These are phyloP conservation scores for Paecilomyces fulvus DNA, from an alignment of 2,329 filamentous ascomycete genomes.

Conservation along the genomic window DNA sequence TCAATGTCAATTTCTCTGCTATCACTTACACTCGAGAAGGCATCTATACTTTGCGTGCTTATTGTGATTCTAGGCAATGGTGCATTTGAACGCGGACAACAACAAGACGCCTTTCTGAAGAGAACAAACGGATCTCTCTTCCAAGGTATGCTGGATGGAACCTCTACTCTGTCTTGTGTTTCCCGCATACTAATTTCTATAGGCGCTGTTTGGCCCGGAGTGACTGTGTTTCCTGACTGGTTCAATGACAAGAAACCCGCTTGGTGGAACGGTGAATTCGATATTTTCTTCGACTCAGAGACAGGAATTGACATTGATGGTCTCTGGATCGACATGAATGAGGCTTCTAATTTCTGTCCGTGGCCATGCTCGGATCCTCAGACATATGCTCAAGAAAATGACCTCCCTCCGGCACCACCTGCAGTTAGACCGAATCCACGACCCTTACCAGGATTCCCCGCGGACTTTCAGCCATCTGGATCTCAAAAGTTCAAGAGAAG, in stretches of 20 bases:
- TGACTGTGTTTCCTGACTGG: conserved; percentile 68
- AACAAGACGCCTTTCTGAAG: conserved; percentile 48
- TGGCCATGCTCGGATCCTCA: conserved; percentile 49
- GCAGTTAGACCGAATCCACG: conserved; percentile 56
- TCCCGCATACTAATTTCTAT: not conserved
- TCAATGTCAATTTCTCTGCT: not conserved
- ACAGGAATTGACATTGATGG: conserved; percentile 67
- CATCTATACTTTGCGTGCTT: not conserved
- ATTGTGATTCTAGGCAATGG: conserved; percentile 32
- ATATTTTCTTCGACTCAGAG: conserved; percentile 53
- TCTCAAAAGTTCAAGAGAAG: conserved; percentile 2
- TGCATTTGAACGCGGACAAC: conserved; percentile 54
- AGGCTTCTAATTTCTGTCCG: conserved; percentile 46
- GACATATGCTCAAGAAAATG: conserved; percentile 40
- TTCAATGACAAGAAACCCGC: conserved; percentile 55
- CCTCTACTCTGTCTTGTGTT: not conserved
- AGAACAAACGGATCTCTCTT: conserved; percentile 47
- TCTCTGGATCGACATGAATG: conserved; percentile 68
- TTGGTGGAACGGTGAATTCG: conserved; percentile 65
- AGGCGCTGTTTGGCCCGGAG: conserved; percentile 71
- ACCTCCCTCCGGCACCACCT: conserved; percentile 51
- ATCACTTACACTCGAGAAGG: not conserved
- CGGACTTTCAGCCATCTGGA: conserved; percentile 53
- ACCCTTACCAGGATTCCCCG: conserved; percentile 60
- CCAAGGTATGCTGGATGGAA: conserved; percentile 26